These are phyloP conservation scores for Oligophagozyma castellii DNA, from an alignment of 1,139 yeast species.

Conservation along the genomic window DNA sequence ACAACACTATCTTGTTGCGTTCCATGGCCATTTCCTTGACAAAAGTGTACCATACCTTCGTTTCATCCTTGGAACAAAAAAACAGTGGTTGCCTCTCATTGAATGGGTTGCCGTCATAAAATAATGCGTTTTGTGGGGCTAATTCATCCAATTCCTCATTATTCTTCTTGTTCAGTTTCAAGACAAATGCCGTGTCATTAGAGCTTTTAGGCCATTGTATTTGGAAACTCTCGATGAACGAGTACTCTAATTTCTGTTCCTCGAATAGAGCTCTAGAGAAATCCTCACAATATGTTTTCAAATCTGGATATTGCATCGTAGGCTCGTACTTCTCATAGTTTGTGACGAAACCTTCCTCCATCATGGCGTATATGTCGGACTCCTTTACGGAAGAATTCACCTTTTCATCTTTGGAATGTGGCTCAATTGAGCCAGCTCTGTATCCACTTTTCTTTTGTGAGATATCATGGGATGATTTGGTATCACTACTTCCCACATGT, in stretches of 20 bases:
- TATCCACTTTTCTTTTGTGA: no score
- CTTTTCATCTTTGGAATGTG: no score
- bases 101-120: slow-evolving; percentile 29
- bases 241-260: slow-evolving; percentile 39
- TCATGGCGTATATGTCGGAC: no score
- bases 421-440: no score
- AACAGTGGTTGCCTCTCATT: slow-evolving; percentile 32
- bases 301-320: slow-evolving; percentile 33
- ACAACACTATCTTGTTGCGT: slow-evolving; percentile 29
- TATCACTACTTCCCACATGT: no score
- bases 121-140: slow-evolving; percentile 27
- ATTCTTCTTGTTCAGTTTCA: slow-evolving; percentile 26
- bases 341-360: slow-evolving; percentile 25
- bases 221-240: slow-evolving; percentile 34
- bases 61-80: slow-evolving; percentile 27
- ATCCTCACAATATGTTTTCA: slow-evolving; percentile 42
- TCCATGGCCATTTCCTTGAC: slow-evolving; percentile 27
- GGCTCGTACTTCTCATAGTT: slow-evolving; percentile 26
- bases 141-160: slow-evolving; percentile 25
- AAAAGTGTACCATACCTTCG: slow-evolving; percentile 34
- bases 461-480: no score
- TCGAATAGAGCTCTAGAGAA: slow-evolving; percentile 48
- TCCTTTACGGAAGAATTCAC: no score
- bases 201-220: slow-evolving; percentile 43
- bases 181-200: slow-evolving; percentile 29